Base-by-base conservation (phyloP, 441 rosid species). In the California macrophylla region DNA sequence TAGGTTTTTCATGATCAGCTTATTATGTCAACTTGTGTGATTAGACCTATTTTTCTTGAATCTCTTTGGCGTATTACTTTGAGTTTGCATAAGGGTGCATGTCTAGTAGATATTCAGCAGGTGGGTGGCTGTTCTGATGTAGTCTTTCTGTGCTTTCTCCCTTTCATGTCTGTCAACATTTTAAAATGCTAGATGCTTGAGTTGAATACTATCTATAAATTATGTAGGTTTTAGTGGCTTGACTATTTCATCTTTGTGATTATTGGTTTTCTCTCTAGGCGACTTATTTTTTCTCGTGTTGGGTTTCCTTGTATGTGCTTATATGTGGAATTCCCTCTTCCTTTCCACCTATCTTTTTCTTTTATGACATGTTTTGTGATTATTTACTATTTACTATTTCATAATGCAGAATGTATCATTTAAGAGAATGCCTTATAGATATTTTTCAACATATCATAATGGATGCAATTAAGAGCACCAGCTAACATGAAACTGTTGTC, bases 401-500 rank as follows among this genome's bases (percentile, higher is more conserved):
- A 3, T 10, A 25, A 12, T 25, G 64, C 32, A 23, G n/a, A 60
- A 25, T 12, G 64, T 23, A 60, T 24, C 64, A 60, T 60, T 4
- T 6, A 25, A 25, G 64, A 60, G n/a, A 60, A 60, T 4, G 25
- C 15, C 7, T 5, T 54, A 25, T 58, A 3, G 28, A 23, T 58
- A 23, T 58, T 58, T 58, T 58, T 58, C 10, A 56, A 24, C 3
- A 3, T 25, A 25, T 60, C 6, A 69, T 21, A 61, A 45, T 69
- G 36, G 47, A 13, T 60, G 68, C 47, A 68, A 16, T 26, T 3
- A 28, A 70, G 36, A 54, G 25, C 40, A 54, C 56, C 16, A 40
- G 50, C 78, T 74, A 50, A 74, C 23, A 47, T 73, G 65, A 58
- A 67, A 66, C 66, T 45, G 64, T 72, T 75, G 69, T 61, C 13